Evolutionary conservation across 176 grass and related monocot species (phyloP).

Genomic region (Oryza officinalis): DNA sequence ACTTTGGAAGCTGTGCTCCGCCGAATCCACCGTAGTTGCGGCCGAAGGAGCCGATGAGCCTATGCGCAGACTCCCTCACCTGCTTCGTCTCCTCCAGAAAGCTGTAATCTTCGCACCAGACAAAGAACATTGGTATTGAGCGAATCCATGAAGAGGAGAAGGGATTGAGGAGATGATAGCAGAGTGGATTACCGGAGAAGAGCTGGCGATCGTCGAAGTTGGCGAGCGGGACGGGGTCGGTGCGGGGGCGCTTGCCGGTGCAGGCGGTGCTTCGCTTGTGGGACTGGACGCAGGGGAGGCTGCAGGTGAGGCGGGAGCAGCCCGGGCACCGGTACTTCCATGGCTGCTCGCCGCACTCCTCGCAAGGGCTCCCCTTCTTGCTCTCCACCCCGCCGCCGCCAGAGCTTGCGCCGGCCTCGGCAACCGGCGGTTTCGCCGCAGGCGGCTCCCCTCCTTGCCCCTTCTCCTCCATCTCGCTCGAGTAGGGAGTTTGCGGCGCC

Average conservation of each 20-base stretch:
- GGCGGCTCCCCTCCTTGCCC: slow-evolving; percentile 5
- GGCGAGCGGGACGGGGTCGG: slow-evolving; percentile 67
- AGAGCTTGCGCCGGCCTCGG: background rate
- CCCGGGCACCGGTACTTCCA: slow-evolving; percentile 98
- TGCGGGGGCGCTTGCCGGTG: slow-evolving; percentile 81
- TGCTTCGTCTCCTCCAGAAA: slow-evolving; percentile 80
- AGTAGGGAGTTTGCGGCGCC: background rate
- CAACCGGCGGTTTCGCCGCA: background rate
- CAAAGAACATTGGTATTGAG: background rate
- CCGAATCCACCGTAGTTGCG: slow-evolving; percentile 28
- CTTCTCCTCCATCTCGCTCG: slow-evolving; percentile 22
- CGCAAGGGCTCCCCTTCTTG: slow-evolving; percentile 53
- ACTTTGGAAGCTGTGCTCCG: slow-evolving; percentile 39
- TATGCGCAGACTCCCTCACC: slow-evolving; percentile 63
- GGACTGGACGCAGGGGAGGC: slow-evolving; percentile 85
- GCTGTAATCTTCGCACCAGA: slow-evolving; percentile 57
- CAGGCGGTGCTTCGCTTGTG: slow-evolving; percentile 75
- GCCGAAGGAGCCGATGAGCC: slow-evolving; percentile 54
- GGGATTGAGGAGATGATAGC: background rate
- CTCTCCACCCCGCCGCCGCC: background rate
- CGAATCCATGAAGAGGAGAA: background rate
- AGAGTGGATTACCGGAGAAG: slow-evolving; percentile 65
- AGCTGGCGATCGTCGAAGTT: slow-evolving; percentile 77
- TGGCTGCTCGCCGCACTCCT: slow-evolving; percentile 80
- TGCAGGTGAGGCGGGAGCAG: slow-evolving; percentile 76